A percentile compares a stretch with the other conserved stretches of the same genome.
Conservation (phyloP, 805 yeast genomes). For the Wickerhamia fluorescens region DNA sequence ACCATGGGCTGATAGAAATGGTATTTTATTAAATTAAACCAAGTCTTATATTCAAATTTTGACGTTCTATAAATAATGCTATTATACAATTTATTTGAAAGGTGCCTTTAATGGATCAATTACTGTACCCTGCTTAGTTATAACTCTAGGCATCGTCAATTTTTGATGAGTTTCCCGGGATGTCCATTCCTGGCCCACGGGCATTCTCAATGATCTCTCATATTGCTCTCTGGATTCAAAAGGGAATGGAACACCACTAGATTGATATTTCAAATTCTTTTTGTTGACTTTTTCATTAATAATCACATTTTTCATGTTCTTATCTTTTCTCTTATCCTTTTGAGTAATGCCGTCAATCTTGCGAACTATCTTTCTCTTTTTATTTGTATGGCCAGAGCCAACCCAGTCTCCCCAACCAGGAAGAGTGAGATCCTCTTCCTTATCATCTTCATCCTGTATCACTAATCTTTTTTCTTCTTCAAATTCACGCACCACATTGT, state of each 20-base stretch:
- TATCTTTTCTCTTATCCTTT: slow-evolving; percentile 70
- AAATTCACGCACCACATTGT: slow-evolving; percentile 82
- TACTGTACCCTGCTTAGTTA: slow-evolving; percentile 80
- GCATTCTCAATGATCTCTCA: slow-evolving; percentile 88
- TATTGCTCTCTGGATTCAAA: slow-evolving; percentile 90
- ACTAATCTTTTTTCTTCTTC: slow-evolving; percentile 65
- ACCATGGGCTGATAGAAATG: slow-evolving; percentile 80
- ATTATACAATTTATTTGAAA: slow-evolving; percentile 20
- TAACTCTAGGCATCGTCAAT: slow-evolving; percentile 80
- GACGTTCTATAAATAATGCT: background rate
- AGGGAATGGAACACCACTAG: slow-evolving; percentile 91
- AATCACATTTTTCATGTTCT: slow-evolving; percentile 70
- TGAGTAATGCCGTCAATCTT: slow-evolving; percentile 72
- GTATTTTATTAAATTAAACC: slow-evolving; percentile 37
- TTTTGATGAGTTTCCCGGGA: slow-evolving; percentile 81
- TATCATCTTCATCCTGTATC: slow-evolving; percentile 74
- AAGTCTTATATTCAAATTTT: background rate
- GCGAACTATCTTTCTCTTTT: slow-evolving; percentile 58
- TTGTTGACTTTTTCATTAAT: slow-evolving; percentile 84
- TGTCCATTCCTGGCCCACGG: slow-evolving; percentile 97
- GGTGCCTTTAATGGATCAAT: slow-evolving; percentile 90
- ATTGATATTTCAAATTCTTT: slow-evolving; percentile 77
- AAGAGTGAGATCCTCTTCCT: slow-evolving; percentile 74
- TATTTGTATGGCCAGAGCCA: slow-evolving; percentile 46
- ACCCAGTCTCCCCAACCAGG: slow-evolving; percentile 99